phyloP scores from a whole-genome alignment of 2,329 filamentous ascomycete species.

The Claviceps monticola region DNA sequence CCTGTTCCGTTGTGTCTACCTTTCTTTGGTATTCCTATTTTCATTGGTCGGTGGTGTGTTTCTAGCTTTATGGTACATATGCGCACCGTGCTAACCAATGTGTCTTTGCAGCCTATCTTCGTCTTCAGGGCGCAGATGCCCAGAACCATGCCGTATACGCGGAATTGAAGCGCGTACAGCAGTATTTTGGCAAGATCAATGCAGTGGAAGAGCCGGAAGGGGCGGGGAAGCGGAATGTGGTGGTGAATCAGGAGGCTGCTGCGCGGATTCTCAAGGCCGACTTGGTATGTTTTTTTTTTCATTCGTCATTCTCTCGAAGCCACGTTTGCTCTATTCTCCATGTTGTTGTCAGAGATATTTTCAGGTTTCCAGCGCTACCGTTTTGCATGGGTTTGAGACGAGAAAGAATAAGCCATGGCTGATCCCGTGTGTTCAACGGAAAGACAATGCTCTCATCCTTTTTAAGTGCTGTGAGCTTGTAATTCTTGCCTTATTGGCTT shows the following conservation, averaged over 20 bases:
- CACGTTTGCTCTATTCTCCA: neutral
- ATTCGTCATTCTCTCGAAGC: neutral
- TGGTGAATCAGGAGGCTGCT: slow-evolving; percentile 62
- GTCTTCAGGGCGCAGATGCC: slow-evolving; percentile 66
- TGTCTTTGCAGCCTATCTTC: slow-evolving; percentile 46
- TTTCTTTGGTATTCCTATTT: neutral
- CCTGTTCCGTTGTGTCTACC: neutral
- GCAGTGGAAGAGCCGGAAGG: slow-evolving; percentile 49
- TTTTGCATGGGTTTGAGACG: too few relatives aligned
- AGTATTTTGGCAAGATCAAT: slow-evolving; percentile 90
- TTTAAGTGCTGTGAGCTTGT: too few relatives aligned
- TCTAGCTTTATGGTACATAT: too few relatives aligned
- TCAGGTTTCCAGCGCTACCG: too few relatives aligned
- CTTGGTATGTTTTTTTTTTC: slow-evolving; percentile 38
- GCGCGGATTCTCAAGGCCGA: slow-evolving; percentile 72
- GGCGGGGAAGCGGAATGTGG: slow-evolving; percentile 36
- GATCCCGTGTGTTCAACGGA: too few relatives aligned
- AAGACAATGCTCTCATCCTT: too few relatives aligned
- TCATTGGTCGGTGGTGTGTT: too few relatives aligned
- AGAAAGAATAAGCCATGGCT: too few relatives aligned
- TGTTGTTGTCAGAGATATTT: too few relatives aligned
- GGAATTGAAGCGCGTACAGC: slow-evolving; percentile 74
- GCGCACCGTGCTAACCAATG: too few relatives aligned
- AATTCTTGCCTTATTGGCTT: too few relatives aligned
- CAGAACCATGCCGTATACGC: slow-evolving; percentile 72